Conservation (phyloP, 495 filamentous ascomycete genomes). For the Penicillium angulare region DNA sequence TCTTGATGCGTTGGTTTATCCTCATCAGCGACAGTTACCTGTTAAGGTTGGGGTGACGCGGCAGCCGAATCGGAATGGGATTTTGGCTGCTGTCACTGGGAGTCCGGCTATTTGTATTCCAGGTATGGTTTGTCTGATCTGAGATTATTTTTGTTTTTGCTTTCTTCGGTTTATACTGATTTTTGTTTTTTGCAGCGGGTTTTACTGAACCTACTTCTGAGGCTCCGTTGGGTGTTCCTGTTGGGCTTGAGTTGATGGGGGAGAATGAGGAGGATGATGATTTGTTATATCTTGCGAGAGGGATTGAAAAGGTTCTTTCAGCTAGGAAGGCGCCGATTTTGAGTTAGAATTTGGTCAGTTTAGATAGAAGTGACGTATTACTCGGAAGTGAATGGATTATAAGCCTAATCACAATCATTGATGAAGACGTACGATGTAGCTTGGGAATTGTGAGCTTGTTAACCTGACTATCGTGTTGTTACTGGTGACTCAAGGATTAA, state of each 20-base stretch:
- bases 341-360: too few relatives aligned
- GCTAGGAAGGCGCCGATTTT: slow-evolving; percentile 46
- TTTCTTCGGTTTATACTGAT: too few relatives aligned
- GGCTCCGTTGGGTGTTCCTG: slow-evolving; percentile 56
- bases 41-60: slow-evolving; percentile 53
- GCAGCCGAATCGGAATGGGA: slow-evolving; percentile 62
- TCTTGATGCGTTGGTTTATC: slow-evolving; percentile 62
- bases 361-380: too few relatives aligned
- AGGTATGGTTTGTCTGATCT: too few relatives aligned
- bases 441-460: too few relatives aligned
- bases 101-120: slow-evolving; percentile 63
- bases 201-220: slow-evolving; percentile 41
- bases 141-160: too few relatives aligned
- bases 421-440: too few relatives aligned
- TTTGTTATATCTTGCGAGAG: slow-evolving; percentile 50
- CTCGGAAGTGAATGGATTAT: too few relatives aligned
- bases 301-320: slow-evolving; percentile 38
- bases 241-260: slow-evolving; percentile 66
- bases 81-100: slow-evolving; percentile 62
- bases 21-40: slow-evolving; percentile 63
- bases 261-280: slow-evolving; percentile 49
- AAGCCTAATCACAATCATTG: too few relatives aligned
- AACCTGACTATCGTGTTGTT: too few relatives aligned
- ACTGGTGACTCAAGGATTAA: too few relatives aligned
- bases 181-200: slow-evolving; percentile 28